These are phyloP conservation scores for Kwoniella pini DNA, from an alignment of 768 basidiomycete genomes.

Conservation along the genomic window DNA sequence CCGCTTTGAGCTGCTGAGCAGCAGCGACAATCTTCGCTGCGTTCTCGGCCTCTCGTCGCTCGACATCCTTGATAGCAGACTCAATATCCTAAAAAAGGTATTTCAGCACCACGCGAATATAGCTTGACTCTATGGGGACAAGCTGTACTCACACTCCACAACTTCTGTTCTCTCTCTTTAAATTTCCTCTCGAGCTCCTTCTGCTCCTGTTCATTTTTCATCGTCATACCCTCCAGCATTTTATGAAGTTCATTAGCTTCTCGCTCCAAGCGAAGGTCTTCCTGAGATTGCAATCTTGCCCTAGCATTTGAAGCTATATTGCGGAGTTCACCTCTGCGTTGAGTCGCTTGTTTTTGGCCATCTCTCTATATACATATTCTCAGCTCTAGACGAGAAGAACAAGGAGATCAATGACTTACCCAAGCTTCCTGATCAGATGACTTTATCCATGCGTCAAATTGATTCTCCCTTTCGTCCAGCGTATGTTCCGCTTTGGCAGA, in stretches of 20 bases:
- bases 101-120: background rate
- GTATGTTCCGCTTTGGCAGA: background rate
- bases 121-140: background rate
- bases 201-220: slow-evolving; percentile 60
- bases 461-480: slow-evolving; percentile 25
- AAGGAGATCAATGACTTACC: slow-evolving; percentile 20
- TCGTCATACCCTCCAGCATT: slow-evolving; percentile 41
- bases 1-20: slow-evolving; percentile 30
- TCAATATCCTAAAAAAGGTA: slow-evolving; percentile 34
- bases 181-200: slow-evolving; percentile 75
- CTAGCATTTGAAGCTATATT: slow-evolving; percentile 35
- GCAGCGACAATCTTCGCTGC: slow-evolving; percentile 11
- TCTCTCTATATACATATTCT: slow-evolving; percentile 11
- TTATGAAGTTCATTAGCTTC: slow-evolving; percentile 44
- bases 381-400: background rate
- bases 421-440: slow-evolving; percentile 38
- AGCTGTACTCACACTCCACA: slow-evolving; percentile 27
- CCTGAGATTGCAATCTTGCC: slow-evolving; percentile 20
- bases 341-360: slow-evolving; percentile 31
- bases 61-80: slow-evolving; percentile 30
- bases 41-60: slow-evolving; percentile 28
- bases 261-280: slow-evolving; percentile 22
- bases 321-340: slow-evolving; percentile 26
- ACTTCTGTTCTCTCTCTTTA: slow-evolving; percentile 70
- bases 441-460: slow-evolving; percentile 48